These are phyloP conservation scores for Smittium culicis DNA, from an alignment of 371 early-diverging fungal genomes.

Conservation along the genomic window DNA sequence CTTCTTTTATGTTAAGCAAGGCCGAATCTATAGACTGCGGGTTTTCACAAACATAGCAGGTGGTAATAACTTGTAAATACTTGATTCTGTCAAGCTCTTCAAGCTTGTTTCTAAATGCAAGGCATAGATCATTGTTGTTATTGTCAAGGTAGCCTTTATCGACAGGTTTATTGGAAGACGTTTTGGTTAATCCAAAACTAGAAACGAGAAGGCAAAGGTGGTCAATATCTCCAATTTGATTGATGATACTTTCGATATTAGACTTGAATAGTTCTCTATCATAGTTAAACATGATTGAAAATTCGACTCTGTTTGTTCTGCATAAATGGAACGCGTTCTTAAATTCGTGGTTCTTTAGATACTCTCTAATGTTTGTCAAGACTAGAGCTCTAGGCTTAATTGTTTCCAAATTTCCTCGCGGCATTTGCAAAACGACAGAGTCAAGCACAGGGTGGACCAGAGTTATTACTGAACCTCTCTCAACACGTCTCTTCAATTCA, in stretches of 20 bases:
- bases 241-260: slow-evolving; percentile 51
- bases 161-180: not conserved
- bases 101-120: slow-evolving; percentile 48
- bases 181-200: slow-evolving; percentile 31
- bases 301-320: slow-evolving; percentile 81
- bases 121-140: slow-evolving; percentile 73
- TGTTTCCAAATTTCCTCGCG: slow-evolving; percentile 92
- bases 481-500: slow-evolving; percentile 50
- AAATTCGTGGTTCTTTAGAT: slow-evolving; percentile 54
- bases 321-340: slow-evolving; percentile 68
- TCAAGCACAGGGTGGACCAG: slow-evolving; percentile 54
- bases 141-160: slow-evolving; percentile 4
- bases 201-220: slow-evolving; percentile 81
- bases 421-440: slow-evolving; percentile 83
- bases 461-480: slow-evolving; percentile 79
- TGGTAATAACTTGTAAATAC: slow-evolving; percentile 69
- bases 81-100: slow-evolving; percentile 39
- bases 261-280: slow-evolving; percentile 49
- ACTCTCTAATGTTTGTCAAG: slow-evolving; percentile 56
- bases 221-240: slow-evolving; percentile 67
- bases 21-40: slow-evolving; percentile 81
- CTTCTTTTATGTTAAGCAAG: slow-evolving; percentile 43
- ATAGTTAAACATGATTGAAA: slow-evolving; percentile 78
- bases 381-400: slow-evolving; percentile 88
- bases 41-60: slow-evolving; percentile 63